Evolutionary conservation across 2,329 filamentous ascomycete genomes (phyloP).

Genomic region (Claviceps quebecensis): DNA sequence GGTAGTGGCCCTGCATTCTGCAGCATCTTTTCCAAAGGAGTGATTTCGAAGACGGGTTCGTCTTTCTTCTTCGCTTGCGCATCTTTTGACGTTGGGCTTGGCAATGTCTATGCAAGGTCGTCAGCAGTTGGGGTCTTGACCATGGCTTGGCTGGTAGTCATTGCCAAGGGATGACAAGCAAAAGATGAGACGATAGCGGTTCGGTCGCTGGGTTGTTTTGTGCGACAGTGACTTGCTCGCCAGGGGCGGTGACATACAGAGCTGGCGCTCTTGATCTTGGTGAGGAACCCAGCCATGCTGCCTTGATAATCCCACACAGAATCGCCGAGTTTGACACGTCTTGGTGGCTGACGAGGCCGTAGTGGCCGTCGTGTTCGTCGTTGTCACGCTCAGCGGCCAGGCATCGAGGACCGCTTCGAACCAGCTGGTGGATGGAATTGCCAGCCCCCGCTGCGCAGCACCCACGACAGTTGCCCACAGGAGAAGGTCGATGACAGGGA

Average conservation of each 20-base stretch:
- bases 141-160: conserved; percentile 1
- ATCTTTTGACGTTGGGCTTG: conserved; percentile 31
- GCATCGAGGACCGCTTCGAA: background rate
- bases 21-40: conserved; percentile 60
- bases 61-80: conserved; percentile 40
- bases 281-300: conserved; percentile 43
- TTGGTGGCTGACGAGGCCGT: background rate
- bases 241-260: conserved; percentile 30
- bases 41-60: conserved; percentile 42
- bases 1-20: conserved; percentile 67
- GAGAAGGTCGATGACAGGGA: conserved; percentile 15
- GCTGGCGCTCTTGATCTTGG: conserved; percentile 41
- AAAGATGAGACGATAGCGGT: background rate
- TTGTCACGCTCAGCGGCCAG: background rate
- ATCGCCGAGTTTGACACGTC: background rate
- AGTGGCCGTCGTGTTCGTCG: background rate
- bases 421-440: conserved; percentile 11
- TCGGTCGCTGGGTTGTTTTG: background rate
- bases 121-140: conserved; percentile 16
- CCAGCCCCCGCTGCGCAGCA: conserved; percentile 22
- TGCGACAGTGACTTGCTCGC: background rate
- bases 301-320: conserved; percentile 4
- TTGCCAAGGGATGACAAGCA: background rate
- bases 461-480: conserved; percentile 19
- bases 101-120: conserved; percentile 26